Base-by-base conservation (phyloP, 2,329 filamentous ascomycete species). In the Endocalyx cinctus region DNA sequence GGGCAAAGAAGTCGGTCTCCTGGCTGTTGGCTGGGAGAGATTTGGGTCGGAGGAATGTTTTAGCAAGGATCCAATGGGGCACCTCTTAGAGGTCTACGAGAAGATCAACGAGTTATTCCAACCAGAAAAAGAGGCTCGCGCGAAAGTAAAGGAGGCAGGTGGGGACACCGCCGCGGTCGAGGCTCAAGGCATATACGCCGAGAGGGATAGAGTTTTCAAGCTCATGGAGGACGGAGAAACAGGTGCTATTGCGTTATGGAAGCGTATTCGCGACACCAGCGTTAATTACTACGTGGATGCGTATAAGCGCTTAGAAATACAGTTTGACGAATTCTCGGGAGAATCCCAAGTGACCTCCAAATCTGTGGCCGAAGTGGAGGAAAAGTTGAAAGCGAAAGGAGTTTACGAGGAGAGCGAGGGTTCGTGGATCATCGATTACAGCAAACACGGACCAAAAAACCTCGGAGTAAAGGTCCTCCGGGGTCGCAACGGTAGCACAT, bases 11-110 rank as follows among this genome's bases (percentile, higher is more conserved):
- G 80, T 70, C 13, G 69, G 69, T 23, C 67, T 86, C 1, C 63
- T 86, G 17, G 77, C 77, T 2, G 67, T 82, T 10, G 82, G 79
- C 0, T 86, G 79, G 57, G 64, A 79, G 41, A 70, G 70, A 35
- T 84, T 79, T 43, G 82, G 82, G 2, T 75, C 68, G 5, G 79
- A 85, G 45, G 72, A 80, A 16, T 69, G 74, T 43, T 66, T 86
- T 12, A 55, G 69, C n/a, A 63, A 66, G 17, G 77, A 84, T 41
- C 81, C 82, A 0, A 79, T 85, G 36, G 74, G 75, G 17, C 82
- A 86, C 47, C 60, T 86, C 3, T 80, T 79, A 35, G 72, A 84
- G 29, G 74, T 86, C 22, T 84, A 84, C 47, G 75, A 80, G 37
- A 73, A 75, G 55, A 81, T 84, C 40, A 74, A 74, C 56, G 59